These are phyloP conservation scores for Terfezia claveryi DNA, from an alignment of 495 filamentous ascomycete species.

Conservation along the genomic window DNA sequence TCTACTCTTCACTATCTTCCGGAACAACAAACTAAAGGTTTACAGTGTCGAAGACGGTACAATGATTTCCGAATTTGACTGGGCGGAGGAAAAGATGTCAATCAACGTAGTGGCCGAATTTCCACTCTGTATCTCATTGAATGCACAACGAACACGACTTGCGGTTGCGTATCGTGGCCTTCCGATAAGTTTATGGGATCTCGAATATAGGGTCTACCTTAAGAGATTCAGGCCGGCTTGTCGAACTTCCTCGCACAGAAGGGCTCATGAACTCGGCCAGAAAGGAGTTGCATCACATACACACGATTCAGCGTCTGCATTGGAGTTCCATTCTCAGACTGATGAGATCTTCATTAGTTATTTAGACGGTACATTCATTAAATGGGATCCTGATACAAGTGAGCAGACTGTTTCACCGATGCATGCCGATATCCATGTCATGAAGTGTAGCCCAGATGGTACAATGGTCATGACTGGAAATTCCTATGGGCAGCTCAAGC, in stretches of 20 bases:
- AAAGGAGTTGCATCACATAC: neutral
- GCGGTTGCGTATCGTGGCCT: conserved; percentile 6
- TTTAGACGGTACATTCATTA: conserved; percentile 4
- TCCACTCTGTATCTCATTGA: neutral
- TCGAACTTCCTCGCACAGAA: neutral
- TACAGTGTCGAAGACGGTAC: neutral
- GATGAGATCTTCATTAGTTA: conserved; percentile 5
- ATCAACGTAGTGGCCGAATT: neutral
- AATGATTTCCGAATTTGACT: neutral
- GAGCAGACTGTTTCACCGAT: conserved; percentile 1
- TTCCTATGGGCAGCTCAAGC: conserved; percentile 8
- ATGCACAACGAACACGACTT: neutral
- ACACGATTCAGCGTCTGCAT: conserved; percentile 6
- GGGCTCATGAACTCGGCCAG: neutral
- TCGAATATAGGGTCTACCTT: neutral
- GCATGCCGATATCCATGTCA: conserved; percentile 1
- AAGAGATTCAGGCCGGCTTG: neutral
- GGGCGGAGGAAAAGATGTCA: neutral
- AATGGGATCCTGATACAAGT: conserved; percentile 4
- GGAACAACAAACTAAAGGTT: neutral
- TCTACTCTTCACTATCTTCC: neutral
- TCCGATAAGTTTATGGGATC: conserved; percentile 5
- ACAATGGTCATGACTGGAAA: conserved; percentile 11
- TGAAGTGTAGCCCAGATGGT: conserved; percentile 12
- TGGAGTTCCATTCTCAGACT: conserved; percentile 5